phyloP scores from a whole-genome alignment of 352 stramenopile genomes.

The Globisporangium nagaii region DNA sequence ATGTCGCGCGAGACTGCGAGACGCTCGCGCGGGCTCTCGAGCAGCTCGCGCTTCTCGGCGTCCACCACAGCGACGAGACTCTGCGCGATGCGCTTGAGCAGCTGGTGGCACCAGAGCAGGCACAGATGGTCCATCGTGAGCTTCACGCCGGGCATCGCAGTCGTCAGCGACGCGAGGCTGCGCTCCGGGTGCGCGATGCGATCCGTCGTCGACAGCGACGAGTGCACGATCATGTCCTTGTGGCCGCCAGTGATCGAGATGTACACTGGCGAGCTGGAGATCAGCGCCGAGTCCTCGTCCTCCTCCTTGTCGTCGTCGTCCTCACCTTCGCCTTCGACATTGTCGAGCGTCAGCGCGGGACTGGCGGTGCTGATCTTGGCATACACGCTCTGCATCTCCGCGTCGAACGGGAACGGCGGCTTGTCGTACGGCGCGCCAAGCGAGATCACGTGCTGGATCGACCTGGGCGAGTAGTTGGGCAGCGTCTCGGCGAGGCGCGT shows the following conservation, averaged over 20 bases:
- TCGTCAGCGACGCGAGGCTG: slow-evolving; percentile 44
- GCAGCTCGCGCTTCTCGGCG: slow-evolving; percentile 28
- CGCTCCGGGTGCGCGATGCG: slow-evolving; percentile 20
- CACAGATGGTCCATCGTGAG: slow-evolving; percentile 76
- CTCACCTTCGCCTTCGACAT: no score
- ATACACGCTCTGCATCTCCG: slow-evolving; percentile 62
- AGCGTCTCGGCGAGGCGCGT: slow-evolving; percentile 54
- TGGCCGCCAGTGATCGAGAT: slow-evolving; percentile 77
- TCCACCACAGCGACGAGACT: slow-evolving; percentile 68
- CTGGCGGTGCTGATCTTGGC: slow-evolving; percentile 19
- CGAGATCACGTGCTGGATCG: slow-evolving; percentile 73
- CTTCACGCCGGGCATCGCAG: slow-evolving; percentile 54
- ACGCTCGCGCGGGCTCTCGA: slow-evolving; percentile 32
- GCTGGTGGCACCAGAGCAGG: slow-evolving; percentile 81
- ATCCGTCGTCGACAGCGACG: slow-evolving; percentile 33
- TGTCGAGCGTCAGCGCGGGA: slow-evolving; percentile 5
- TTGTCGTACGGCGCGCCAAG: slow-evolving; percentile 58
- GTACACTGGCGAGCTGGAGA: slow-evolving; percentile 30
- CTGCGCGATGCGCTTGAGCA: slow-evolving; percentile 55
- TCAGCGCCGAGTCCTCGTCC: background rate
- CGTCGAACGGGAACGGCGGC: slow-evolving; percentile 60
- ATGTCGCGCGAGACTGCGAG: slow-evolving; percentile 35
- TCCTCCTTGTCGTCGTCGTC: slow-evolving; percentile 8
- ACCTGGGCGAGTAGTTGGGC: slow-evolving; percentile 67
- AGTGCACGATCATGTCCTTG: slow-evolving; percentile 74